Base-by-base conservation (phyloP, 2,329 filamentous ascomycete genomes). In the Tolypocladium tundrense region DNA sequence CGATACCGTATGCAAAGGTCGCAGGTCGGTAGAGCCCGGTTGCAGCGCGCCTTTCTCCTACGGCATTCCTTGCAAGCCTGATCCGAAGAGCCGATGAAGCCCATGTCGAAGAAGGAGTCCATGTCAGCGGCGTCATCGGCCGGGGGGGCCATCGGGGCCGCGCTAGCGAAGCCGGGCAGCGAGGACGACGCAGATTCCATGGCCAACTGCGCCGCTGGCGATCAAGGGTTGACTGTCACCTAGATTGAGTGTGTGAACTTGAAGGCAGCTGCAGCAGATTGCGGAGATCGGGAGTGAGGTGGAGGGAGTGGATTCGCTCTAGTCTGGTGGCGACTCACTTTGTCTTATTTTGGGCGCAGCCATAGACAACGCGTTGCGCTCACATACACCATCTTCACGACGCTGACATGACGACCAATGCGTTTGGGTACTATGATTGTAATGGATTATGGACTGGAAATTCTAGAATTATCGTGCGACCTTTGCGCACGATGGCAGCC, bases 31-130 rank as follows among this genome's bases (percentile, higher is more conserved):
- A 75, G 65, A 4, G 65, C 66, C 43, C 68, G 66, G 57, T 75
- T 70, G 61, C 73, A 75, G 51, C 72, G 68, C 14, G 73, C 70
- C 62, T 75, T 76, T 41, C 73, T 62, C 35, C 73, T 65, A 21
- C 72, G 67, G 58, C 74, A 76, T 61, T 76, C 74, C 59, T 72
- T 73, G 65, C 72, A 73, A 9, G 71, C 69, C 62, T 73, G 71
- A 42, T 73, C 71, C 21, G 68, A 69, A 33, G 59, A 62, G 27
- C 64, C 66, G 40, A 65, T 57, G 41, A 62, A 61, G 24, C 58
- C 24, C 48, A 59, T 59, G 43, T 62, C 60, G 31, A 59, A 53
- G 24, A 58, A 51, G 27, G 55, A 48, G 51, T 63, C 57, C 48
- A 45, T 21, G 41, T 62, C 39, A 42, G 43, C 35, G 37, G 56